These are phyloP conservation scores for Elaeis oleifera DNA, from an alignment of 202 grass and related monocot species.

Conservation along the genomic window DNA sequence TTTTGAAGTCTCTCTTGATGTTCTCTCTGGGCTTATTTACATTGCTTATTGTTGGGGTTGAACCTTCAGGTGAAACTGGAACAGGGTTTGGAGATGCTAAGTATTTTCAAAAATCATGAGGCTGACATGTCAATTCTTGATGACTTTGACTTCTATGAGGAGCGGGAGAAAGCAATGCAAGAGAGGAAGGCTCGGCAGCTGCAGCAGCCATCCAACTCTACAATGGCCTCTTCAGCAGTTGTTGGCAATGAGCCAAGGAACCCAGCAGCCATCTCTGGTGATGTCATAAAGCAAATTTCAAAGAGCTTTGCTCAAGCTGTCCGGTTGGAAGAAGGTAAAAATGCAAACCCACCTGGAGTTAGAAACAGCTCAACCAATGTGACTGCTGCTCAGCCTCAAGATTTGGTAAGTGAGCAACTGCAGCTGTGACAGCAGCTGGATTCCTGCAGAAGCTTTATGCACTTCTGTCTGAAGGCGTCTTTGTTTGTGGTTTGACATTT, in stretches of 20 bases:
- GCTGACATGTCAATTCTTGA: constrained; percentile 67
- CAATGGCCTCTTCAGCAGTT: not conserved
- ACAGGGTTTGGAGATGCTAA: constrained; percentile 82
- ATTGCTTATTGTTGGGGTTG: constrained; percentile 2
- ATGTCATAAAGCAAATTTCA: constrained; percentile 3
- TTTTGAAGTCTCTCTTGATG: not conserved
- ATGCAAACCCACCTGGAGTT: not conserved
- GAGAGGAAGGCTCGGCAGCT: constrained; percentile 63
- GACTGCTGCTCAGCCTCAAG: not conserved
- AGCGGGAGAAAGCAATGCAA: constrained; percentile 76
- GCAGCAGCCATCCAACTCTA: not conserved
- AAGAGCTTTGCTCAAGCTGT: constrained; percentile 14
- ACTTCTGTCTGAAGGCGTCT: too few species aligned
- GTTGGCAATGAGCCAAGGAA: constrained; percentile 2
- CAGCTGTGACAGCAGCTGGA: not conserved
- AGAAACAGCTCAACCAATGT: not conserved
- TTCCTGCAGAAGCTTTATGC: too few species aligned
- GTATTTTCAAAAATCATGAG: constrained; percentile 74
- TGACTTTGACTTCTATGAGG: constrained; percentile 86
- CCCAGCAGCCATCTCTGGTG: constrained; percentile 4
- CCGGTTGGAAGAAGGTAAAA: constrained; percentile 1
- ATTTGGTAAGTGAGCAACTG: constrained; percentile 36
- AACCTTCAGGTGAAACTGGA: constrained; percentile 74
- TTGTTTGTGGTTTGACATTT: too few species aligned
- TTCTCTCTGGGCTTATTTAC: not conserved